Base-by-base conservation (phyloP, 495 filamentous ascomycete species). In the Aspergillus homomorphus region DNA sequence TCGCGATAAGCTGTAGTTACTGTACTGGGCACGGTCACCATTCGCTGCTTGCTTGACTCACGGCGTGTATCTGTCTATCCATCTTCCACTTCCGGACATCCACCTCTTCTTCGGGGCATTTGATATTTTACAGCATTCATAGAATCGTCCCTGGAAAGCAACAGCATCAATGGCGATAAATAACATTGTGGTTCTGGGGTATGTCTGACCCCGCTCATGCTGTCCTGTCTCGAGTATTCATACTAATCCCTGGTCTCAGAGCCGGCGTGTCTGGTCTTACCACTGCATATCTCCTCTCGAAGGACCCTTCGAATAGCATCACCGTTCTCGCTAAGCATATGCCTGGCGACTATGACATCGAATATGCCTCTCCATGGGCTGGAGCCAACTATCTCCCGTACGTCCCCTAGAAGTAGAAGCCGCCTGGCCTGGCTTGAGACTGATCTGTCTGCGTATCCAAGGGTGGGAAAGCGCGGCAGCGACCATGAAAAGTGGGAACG, bases 291-390 rank as follows among this genome's bases (percentile, higher is more conserved):
- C 73, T 90, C 18, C 82, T 98, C 23, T 89, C 92, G 44, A 85
- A 84, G 60, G 83, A 89, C 62, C 69, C 78, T 3, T 72, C 81
- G 21, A 86, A 86, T 63, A 83, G 84, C 51, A 78, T 98, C 59
- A 96, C 92, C 3, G 81, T 98, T 22, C 78, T 93, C 3, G 90
- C 91, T 21, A 97, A 96, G 70, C 92, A 98, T 65, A 96, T 98
- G 95, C 94, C 94, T 0, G 94, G 94, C 38, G 94, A 98, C 77
- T 96, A 96, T 75, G 92, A 97, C 66, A 88, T 94, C 53, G 92
- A 98, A 82, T 98, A 98, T 70, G 87, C 91, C 3, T 95, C 90
- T 18, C 94, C 94, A 0, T 96, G 90, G 89, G 94, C 94, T 21
- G 94, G 95, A 50, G 95, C 94, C 41, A 96, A 97, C 69, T 92